Percentiles rank a stretch among this genome's conserved stretches.
Evolutionary conservation across 495 filamentous ascomycete genomes (phyloP).

Genomic region (Xylaria telfairii): DNA sequence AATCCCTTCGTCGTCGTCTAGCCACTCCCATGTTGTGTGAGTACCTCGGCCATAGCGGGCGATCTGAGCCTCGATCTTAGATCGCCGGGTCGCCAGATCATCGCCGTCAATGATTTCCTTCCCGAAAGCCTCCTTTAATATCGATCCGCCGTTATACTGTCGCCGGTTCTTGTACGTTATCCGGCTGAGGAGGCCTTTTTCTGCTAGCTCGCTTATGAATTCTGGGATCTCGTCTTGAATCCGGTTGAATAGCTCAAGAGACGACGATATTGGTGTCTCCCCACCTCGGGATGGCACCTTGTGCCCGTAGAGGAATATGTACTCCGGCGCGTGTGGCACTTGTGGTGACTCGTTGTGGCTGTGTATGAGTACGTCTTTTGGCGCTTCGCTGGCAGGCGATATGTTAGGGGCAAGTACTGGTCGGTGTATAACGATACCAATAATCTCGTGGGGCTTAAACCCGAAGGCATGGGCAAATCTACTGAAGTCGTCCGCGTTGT

Average conservation of each 20-base stretch:
- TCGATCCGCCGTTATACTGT: slow-evolving; percentile 56
- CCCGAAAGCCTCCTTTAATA: slow-evolving; percentile 58
- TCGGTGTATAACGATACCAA: slow-evolving; percentile 59
- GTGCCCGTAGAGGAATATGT: slow-evolving; percentile 57
- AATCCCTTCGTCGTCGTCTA: slow-evolving; percentile 45
- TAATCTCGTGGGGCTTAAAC: slow-evolving; percentile 61
- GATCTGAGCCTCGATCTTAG: slow-evolving; percentile 61
- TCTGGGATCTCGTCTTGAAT: slow-evolving; percentile 54
- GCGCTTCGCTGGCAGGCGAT: slow-evolving; percentile 59
- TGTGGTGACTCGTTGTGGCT: slow-evolving; percentile 62
- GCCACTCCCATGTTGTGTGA: slow-evolving; percentile 54
- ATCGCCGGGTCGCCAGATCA: slow-evolving; percentile 45
- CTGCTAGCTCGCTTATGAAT: slow-evolving; percentile 52
- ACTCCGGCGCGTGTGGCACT: slow-evolving; percentile 60
- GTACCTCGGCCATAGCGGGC: slow-evolving; percentile 47
- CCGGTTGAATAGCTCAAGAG: slow-evolving; percentile 56
- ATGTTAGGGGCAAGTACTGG: slow-evolving; percentile 59
- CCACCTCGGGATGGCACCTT: slow-evolving; percentile 42
- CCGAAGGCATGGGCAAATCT: slow-evolving; percentile 61
- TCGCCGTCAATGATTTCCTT: slow-evolving; percentile 56
- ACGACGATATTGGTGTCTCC: slow-evolving; percentile 60
- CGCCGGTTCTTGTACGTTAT: slow-evolving; percentile 54
- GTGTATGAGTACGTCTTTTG: slow-evolving; percentile 58
- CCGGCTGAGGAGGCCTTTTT: slow-evolving; percentile 53
- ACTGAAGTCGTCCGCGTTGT: slow-evolving; percentile 52